Conservation (phyloP, 139 green algal genomes). For the Chlorella sp. region DNA sequence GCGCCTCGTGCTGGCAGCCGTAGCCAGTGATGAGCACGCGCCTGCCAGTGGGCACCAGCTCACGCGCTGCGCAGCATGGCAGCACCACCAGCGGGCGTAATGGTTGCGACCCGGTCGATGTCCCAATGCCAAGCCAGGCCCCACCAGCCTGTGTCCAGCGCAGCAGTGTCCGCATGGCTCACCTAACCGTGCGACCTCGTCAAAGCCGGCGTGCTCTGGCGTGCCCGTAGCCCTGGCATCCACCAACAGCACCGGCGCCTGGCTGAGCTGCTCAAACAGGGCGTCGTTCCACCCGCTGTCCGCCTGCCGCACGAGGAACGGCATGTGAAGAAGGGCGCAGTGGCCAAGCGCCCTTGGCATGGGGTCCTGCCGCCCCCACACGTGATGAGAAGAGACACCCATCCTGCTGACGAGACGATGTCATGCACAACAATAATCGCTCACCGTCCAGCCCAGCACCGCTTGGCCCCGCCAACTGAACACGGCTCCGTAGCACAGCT, state of each 20-base stretch:
- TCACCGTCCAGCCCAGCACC: slow-evolving; percentile 38
- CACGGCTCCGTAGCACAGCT: slow-evolving; percentile 33
- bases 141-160: too few species aligned
- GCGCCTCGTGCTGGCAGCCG: slow-evolving; percentile 18
- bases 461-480: slow-evolving; percentile 8
- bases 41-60: neutral
- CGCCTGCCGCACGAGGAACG: too few species aligned
- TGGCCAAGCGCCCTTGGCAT: too few species aligned
- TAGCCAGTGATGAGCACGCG: slow-evolving; percentile 15
- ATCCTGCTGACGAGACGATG: too few species aligned
- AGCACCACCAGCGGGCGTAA: too few species aligned
- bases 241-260: slow-evolving; percentile 25
- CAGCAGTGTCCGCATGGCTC: too few species aligned
- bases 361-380: too few species aligned
- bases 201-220: slow-evolving; percentile 32
- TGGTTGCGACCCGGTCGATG: too few species aligned
- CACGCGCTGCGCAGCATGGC: neutral
- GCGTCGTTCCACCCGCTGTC: slow-evolving; percentile 27
- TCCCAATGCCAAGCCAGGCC: too few species aligned
- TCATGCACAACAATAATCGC: neutral
- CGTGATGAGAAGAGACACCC: too few species aligned
- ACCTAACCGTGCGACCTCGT: slow-evolving; percentile 14
- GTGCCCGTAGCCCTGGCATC: slow-evolving; percentile 24
- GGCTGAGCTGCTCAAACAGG: slow-evolving; percentile 19
- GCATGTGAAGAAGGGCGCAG: too few species aligned